Evolutionary conservation across 1,284 basidiomycete genomes (phyloP).

Genomic region (Phlebopus sp.): DNA sequence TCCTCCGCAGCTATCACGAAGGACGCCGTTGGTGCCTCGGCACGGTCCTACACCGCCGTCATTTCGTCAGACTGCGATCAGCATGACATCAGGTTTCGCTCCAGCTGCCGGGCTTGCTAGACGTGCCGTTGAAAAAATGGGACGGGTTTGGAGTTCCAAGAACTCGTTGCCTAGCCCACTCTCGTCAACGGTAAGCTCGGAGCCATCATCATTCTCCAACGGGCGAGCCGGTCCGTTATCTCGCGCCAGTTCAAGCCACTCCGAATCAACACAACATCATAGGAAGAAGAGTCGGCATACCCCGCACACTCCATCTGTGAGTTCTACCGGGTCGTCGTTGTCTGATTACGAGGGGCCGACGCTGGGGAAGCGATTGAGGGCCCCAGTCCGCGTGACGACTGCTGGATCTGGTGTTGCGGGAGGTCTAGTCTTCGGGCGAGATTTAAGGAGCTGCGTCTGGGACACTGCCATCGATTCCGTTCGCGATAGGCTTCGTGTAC

Average conservation of each 20-base stretch:
- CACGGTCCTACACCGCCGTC: conserved; percentile 25
- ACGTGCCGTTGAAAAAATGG: conserved; percentile 72
- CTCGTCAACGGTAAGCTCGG: conserved; percentile 37
- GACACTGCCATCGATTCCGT: conserved; percentile 53
- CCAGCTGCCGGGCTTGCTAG: conserved; percentile 72
- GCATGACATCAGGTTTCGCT: conserved; percentile 61
- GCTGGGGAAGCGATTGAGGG: conserved; percentile 55
- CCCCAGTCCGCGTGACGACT: conserved; percentile 41
- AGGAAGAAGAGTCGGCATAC: conserved; percentile 45
- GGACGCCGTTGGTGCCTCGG: conserved; percentile 20
- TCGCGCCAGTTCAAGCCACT: conserved; percentile 38
- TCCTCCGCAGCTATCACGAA: conserved; percentile 30
- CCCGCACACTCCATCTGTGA: conserved; percentile 56
- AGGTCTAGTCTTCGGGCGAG: conserved; percentile 64
- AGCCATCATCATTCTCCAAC: conserved; percentile 29
- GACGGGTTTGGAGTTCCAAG: conserved; percentile 56
- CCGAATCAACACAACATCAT: conserved; percentile 15
- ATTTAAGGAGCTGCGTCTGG: conserved; percentile 53
- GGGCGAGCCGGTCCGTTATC: conserved; percentile 31
- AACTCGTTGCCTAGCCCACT: conserved; percentile 42
- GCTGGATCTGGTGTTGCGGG: conserved; percentile 35
- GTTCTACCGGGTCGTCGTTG: conserved; percentile 48
- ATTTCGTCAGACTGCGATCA: conserved; percentile 64
- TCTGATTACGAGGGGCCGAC: conserved; percentile 58
- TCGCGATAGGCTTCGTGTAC: conserved; percentile 18